phyloP scores from a whole-genome alignment of 257 asterid species.

The Solanum okadae region DNA sequence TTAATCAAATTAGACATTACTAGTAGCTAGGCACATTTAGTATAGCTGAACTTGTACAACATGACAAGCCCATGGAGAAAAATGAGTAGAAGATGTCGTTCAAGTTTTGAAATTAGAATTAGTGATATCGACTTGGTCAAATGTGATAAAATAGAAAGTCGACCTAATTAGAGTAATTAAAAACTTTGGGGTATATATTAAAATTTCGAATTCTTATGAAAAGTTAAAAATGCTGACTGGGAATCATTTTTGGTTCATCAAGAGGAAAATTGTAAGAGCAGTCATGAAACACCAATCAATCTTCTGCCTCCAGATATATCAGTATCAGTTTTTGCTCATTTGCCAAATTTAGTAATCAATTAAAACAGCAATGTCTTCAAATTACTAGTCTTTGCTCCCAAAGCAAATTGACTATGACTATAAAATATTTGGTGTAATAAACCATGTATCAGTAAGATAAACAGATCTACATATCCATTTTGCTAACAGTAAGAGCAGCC shows the following conservation, averaged over 20 bases:
- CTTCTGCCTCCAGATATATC: neutral
- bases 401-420: neutral
- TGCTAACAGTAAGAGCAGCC: neutral
- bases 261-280: neutral
- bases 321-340: neutral
- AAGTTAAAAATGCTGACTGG: too few species aligned
- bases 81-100: too few species aligned
- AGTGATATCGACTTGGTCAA: too few species aligned
- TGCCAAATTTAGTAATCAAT: neutral
- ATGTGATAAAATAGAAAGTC: too few species aligned
- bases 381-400: neutral
- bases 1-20: too few species aligned
- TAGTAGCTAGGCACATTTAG: too few species aligned
- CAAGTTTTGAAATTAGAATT: too few species aligned
- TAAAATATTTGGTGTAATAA: neutral
- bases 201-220: too few species aligned
- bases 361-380: neutral
- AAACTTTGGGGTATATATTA: too few species aligned
- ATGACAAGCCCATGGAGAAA: too few species aligned
- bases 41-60: too few species aligned
- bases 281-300: neutral
- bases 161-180: too few species aligned
- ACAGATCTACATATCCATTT: neutral
- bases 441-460: neutral
- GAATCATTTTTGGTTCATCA: neutral